Evolutionary conservation across 352 stramenopile species (phyloP).

Genomic region (Globisporangium echinulatum): DNA sequence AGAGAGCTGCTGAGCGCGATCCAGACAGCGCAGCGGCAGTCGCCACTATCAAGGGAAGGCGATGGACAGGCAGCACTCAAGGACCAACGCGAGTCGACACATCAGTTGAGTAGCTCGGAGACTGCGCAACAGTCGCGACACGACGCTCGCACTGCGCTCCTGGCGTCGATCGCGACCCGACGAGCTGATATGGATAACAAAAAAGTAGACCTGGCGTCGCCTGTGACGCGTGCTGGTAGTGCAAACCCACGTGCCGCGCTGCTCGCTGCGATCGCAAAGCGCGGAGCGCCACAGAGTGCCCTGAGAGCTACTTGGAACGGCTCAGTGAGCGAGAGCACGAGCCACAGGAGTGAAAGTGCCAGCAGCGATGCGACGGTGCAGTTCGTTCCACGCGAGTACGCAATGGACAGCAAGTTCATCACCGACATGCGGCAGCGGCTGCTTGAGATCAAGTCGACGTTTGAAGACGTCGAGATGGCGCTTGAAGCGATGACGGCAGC

Average conservation of each 20-base stretch:
- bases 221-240: too few relatives aligned
- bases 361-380: background rate
- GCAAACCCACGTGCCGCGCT: constrained; percentile 9
- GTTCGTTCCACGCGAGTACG: constrained; percentile 42
- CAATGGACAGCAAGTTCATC: constrained; percentile 55
- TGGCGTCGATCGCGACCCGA: constrained; percentile 4
- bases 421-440: constrained; percentile 37
- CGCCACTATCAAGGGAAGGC: too few relatives aligned
- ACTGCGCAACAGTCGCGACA: background rate
- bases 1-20: constrained; percentile 4
- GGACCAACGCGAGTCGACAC: too few relatives aligned
- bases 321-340: too few relatives aligned
- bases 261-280: constrained; percentile 14
- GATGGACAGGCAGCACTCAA: too few relatives aligned
- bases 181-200: background rate
- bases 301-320: too few relatives aligned
- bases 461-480: constrained; percentile 63
- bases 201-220: too few relatives aligned
- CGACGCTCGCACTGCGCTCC: constrained; percentile 8
- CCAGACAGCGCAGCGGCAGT: background rate
- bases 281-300: background rate
- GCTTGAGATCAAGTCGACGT: constrained; percentile 38
- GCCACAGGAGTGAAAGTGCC: background rate
- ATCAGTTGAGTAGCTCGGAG: too few relatives aligned
- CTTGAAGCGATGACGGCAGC: constrained; percentile 47